A percentile compares a stretch with the other conserved stretches of the same genome.
Evolutionary conservation across 345 rosid genomes (phyloP).

Genomic region (Turritis glabra): DNA sequence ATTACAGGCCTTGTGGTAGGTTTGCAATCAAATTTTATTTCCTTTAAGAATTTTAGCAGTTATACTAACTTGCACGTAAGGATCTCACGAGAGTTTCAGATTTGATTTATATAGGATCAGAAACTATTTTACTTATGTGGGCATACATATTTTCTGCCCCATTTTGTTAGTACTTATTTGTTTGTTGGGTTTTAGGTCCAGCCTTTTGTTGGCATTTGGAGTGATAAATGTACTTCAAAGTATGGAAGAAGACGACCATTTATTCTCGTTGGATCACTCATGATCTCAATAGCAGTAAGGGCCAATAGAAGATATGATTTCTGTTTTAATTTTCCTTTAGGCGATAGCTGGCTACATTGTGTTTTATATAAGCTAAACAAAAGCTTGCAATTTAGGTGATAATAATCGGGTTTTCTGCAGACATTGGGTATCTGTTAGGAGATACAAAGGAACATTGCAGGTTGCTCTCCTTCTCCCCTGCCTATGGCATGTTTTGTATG

Average conservation of each 20-base stretch:
- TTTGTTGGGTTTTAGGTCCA: constrained; percentile 67
- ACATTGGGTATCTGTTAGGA: constrained; percentile 86
- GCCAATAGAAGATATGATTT: constrained; percentile 27
- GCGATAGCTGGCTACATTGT: constrained; percentile 12
- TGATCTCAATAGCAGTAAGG: constrained; percentile 89
- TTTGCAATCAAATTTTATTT: constrained; percentile 20
- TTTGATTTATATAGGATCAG: neutral
- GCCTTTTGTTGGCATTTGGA: constrained; percentile 98
- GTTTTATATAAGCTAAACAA: constrained; percentile 50
- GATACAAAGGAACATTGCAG: constrained; percentile 94
- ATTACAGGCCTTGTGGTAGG: constrained; percentile 98
- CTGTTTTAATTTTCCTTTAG: neutral
- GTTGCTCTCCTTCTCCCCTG: constrained; percentile 41
- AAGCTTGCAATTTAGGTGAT: constrained; percentile 81
- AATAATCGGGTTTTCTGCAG: constrained; percentile 98
- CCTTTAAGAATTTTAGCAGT: neutral
- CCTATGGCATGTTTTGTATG: constrained; percentile 22
- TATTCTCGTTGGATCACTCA: constrained; percentile 84
- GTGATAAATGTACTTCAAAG: constrained; percentile 90
- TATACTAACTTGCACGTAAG: neutral
- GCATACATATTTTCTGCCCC: neutral
- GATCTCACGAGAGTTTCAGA: neutral
- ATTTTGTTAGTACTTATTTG: constrained; percentile 18
- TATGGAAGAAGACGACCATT: constrained; percentile 91
- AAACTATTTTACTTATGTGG: constrained; percentile 31